These are phyloP conservation scores for Anaeramoeba ignava DNA, from an alignment of 78 protist genomes.

Conservation along the genomic window DNA sequence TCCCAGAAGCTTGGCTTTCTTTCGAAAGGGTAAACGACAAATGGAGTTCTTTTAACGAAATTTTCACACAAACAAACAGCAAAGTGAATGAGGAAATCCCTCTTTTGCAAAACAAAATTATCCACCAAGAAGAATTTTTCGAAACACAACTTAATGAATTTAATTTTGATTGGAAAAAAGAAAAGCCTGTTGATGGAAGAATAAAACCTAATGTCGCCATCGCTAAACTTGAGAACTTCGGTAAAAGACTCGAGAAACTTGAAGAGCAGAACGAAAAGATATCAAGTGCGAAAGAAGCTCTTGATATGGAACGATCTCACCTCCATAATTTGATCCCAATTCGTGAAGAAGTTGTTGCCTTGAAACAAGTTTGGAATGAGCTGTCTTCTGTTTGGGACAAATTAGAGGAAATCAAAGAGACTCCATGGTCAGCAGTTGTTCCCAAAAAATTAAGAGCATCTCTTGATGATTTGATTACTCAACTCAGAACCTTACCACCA, in stretches of 20 bases:
- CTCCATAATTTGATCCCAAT: conserved; percentile 29
- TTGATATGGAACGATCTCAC: conserved; percentile 31
- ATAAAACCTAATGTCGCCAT: conserved; percentile 34
- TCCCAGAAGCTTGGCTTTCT: conserved; percentile 69
- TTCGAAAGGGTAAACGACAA: conserved; percentile 58
- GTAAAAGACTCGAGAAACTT: conserved; percentile 23
- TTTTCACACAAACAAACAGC: conserved; percentile 19
- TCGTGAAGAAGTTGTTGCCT: conserved; percentile 56
- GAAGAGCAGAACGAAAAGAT: conserved; percentile 36
- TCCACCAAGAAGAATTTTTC: conserved; percentile 28
- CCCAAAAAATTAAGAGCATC: conserved; percentile 35
- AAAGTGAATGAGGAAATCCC: conserved; percentile 24
- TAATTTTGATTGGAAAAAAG: conserved; percentile 14
- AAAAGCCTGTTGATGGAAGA: conserved; percentile 58
- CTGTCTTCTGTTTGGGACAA: conserved; percentile 34
- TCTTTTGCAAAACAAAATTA: conserved; percentile 36
- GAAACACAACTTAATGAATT: neutral
- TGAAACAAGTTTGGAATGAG: conserved; percentile 56
- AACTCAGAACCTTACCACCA: conserved; percentile 52
- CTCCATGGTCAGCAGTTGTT: conserved; percentile 68
- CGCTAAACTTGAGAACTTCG: conserved; percentile 24
- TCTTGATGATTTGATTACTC: conserved; percentile 18
- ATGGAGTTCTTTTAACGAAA: conserved; percentile 52
- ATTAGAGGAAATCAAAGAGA: conserved; percentile 44
- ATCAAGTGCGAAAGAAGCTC: conserved; percentile 49